Evolutionary conservation across 768 basidiomycete genomes (phyloP), one percentile per base, ranked within the genome.

Genomic region (Tulasnella calospora): DNA sequence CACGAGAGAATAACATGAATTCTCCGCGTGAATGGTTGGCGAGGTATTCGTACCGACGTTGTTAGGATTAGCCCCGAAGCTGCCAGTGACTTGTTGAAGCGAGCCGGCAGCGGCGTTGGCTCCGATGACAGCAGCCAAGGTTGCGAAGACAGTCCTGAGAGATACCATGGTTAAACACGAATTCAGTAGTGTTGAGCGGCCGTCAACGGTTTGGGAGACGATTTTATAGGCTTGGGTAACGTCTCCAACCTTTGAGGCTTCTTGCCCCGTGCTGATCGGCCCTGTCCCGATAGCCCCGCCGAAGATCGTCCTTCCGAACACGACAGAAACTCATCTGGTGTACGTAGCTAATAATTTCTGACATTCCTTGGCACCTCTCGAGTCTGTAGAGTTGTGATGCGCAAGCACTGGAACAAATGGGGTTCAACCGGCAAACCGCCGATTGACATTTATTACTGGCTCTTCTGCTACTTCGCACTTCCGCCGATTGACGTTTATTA

Each of bases 61-160:
- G 61, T 86, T 89, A 30, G 89, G 89, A 83, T 90, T 90, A 30
- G 87, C 55, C 15, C 88, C 88, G 81, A 88, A 88, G 84, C 86
- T 79, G n/a, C 67, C 73, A 2, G 78, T 81, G 69, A 81, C 71
- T 41, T 81, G 80, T 47, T 40, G 71, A 23, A 74, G 41, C 7
- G 30, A 33, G 30, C 47, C 33, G 41, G 36, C 2, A 5, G 41
- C 41, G 3, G 38, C 73, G 21, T 74, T 33, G 73, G 33, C 41
- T 6, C 73, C 41, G 30, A 51, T 41, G 19, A 74, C 41, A 40
- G 73, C 41, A 33, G 73, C 73, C 21, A 74, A 30, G 41, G 73
- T 51, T 35, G 47, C 41, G 41, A 46, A 21, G 30, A 40, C 73
- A 47, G 73, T 61, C 57, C 30, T 61, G 57, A 61, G 10, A 30